Evolutionary conservation across 116 monocot species (phyloP), one percentile per base, ranked within the genome.

Genomic region (Trichopus zeylanicus): DNA sequence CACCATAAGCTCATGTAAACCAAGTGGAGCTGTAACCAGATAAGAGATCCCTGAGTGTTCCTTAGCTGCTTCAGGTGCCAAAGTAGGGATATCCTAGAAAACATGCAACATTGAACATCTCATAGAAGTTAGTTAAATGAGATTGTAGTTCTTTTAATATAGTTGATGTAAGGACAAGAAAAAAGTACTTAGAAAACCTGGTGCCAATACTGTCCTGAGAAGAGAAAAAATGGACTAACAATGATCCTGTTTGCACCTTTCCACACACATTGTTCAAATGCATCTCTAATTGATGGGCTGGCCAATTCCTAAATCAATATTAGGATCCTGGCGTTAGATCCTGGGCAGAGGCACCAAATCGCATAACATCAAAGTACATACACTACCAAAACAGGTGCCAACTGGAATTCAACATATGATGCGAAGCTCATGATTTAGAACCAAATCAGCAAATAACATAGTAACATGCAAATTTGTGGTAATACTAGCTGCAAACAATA

Each of bases 181-280:
- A 9, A 4, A 16, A 25, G 10, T 2, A 34, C 10, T 3, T 26
- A 38, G 5, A 12, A 53, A 35, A 93, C 94, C 75, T 76, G 74
- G 32, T 76, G 52, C 89, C 89, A 94, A 65, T 94, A 89, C 24
- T 76, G 72, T 32, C 94, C 94, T 20, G 94, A 89, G 31, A 78
- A 86, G 48, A 94, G 94, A 57, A 94, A 94, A 69, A 89, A 86
- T 26, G 94, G 94, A 66, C 94, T 89, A 48, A 94, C 66, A 61
- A 94, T 86, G 57, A 94, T 60, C 16, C 85, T 79, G 0, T 53
- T 86, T 10, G 83, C 86, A 39, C 94, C 89, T 78, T 69, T 69
- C 52, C 78, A 65, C 15, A 94, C 83, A 69, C 94, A 89, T 13
- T 26, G 46, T 47, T 46, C 70, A 67, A 94, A 94, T 57, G 94